Percentiles rank a stretch among this genome's conserved stretches.
These are phyloP conservation scores for Picea mariana DNA, from an alignment of 83 land plant species.

Conservation along the genomic window DNA sequence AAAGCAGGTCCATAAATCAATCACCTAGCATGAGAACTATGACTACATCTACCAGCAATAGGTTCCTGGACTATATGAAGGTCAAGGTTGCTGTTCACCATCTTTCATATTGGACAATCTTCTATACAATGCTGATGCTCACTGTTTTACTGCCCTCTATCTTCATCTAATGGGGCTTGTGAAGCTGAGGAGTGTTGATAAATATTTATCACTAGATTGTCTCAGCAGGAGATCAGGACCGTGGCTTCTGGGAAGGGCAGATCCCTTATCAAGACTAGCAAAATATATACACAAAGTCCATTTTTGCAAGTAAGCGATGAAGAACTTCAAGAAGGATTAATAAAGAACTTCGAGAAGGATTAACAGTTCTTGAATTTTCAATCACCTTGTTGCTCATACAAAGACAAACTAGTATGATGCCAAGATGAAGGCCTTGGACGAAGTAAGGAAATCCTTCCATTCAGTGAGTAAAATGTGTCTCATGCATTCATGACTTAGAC, in stretches of 20 bases:
- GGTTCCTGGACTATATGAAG: conserved; percentile 43
- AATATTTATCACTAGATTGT: conserved; percentile 92
- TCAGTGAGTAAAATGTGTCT: too few species aligned
- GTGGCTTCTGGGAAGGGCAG: conserved; percentile 52
- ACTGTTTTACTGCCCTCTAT: conserved; percentile 82
- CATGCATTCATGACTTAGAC: too few species aligned
- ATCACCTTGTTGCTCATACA: conserved; percentile 67
- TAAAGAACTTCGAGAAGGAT: conserved; percentile 43
- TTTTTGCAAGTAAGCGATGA: conserved; percentile 55
- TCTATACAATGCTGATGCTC: conserved; percentile 69
- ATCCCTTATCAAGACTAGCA: conserved; percentile 58
- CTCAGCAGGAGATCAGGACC: conserved; percentile 83
- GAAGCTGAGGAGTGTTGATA: conserved; percentile 84
- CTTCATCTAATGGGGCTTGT: conserved; percentile 64
- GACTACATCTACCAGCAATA: conserved; percentile 41
- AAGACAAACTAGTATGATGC: conserved; percentile 57
- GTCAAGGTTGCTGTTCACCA: conserved; percentile 45
- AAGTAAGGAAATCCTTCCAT: too few species aligned
- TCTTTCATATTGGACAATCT: conserved; percentile 74
- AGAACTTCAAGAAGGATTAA: conserved; percentile 12
- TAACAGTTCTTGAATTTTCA: conserved; percentile 66
- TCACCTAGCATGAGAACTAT: conserved; percentile 57
- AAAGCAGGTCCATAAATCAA: conserved; percentile 39
- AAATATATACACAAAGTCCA: conserved; percentile 46
- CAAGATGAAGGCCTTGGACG: conserved; percentile 71